These are phyloP conservation scores for Pseudoscleropodium purum DNA, from an alignment of 225 moss, liverwort and hornwort species.

Conservation along the genomic window DNA sequence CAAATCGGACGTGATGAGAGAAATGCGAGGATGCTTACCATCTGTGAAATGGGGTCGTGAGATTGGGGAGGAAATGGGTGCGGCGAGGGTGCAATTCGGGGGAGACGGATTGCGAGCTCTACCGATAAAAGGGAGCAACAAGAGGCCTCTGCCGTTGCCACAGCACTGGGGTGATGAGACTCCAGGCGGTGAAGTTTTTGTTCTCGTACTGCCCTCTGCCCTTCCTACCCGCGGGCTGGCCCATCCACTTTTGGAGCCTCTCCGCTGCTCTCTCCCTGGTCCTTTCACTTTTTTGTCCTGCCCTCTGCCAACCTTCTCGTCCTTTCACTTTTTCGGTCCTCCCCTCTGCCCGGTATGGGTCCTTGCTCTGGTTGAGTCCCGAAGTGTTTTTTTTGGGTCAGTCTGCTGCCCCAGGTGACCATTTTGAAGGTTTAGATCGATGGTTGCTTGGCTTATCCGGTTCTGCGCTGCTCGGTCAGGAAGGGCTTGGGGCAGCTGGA, in stretches of 20 bases:
- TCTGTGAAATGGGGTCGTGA: not conserved
- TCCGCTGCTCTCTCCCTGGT: not conserved
- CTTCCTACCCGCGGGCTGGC: not conserved
- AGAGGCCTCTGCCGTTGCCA: not conserved
- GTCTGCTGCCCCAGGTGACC: not conserved
- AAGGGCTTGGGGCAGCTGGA: conserved; percentile 1
- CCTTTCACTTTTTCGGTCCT: not conserved
- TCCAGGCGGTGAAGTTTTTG: not conserved
- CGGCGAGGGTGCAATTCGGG: conserved; percentile 1
- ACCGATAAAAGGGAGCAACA: not conserved
- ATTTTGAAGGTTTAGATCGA: not conserved
- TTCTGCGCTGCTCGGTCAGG: conserved; percentile 2
- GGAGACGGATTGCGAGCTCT: conserved; percentile 4
- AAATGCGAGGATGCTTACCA: conserved; percentile 15
- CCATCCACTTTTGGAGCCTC: not conserved
- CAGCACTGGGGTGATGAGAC: not conserved
- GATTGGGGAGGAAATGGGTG: not conserved
- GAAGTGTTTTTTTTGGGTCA: not conserved
- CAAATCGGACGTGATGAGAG: not conserved
- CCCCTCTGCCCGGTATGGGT: not conserved
- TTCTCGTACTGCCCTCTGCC: not conserved
- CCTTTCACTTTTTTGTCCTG: not conserved
- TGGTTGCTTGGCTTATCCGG: conserved; percentile 11
- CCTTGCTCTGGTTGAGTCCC: not conserved
- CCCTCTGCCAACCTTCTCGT: not conserved